A percentile compares a stretch with the other conserved stretches of the same genome.
Conservation (phyloP, 805 yeast species). For the Cyberlindnera xylosilytica region DNA sequence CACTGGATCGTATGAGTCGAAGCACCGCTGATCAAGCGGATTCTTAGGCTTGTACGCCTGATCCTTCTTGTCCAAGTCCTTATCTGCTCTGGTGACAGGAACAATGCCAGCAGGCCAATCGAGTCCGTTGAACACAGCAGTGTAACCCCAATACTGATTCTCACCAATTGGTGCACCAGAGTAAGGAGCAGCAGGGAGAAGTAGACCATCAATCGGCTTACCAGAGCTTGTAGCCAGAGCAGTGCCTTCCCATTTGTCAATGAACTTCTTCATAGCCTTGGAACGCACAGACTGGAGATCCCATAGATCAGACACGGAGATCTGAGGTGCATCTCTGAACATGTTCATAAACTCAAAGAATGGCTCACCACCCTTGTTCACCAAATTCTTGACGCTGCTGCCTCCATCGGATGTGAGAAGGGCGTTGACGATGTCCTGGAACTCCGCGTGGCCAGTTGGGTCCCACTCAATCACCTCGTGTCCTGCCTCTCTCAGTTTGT, state of each 20-base stretch:
- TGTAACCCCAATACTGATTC: conserved; percentile 37
- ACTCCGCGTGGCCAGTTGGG: conserved; percentile 36
- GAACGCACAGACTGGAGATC: conserved; percentile 40
- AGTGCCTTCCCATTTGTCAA: conserved; percentile 42
- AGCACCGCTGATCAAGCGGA: conserved; percentile 42
- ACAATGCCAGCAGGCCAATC: conserved; percentile 56
- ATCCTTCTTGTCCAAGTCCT: conserved; percentile 36
- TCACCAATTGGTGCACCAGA: conserved; percentile 33
- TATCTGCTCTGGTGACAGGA: conserved; percentile 57
- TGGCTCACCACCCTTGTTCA: conserved; percentile 42
- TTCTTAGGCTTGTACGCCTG: conserved; percentile 29
- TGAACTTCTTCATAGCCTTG: conserved; percentile 34
- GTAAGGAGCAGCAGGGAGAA: conserved; percentile 37
- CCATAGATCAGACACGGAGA: conserved; percentile 39
- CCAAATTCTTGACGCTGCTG: conserved; percentile 32
- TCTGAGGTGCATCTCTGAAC: conserved; percentile 30
- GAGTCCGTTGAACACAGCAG: conserved; percentile 51
- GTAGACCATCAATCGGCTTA: conserved; percentile 44
- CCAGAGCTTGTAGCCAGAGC: conserved; percentile 33
- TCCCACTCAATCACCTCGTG: conserved; percentile 50
- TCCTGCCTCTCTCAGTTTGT: conserved; percentile 38
- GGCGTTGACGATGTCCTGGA: conserved; percentile 31
- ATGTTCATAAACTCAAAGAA: conserved; percentile 40
- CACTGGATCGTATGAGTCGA: conserved; percentile 46
- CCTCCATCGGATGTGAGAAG: conserved; percentile 41